Percentiles rank a stretch among this genome's conserved stretches.
Evolutionary conservation across 2,329 filamentous ascomycete genomes (phyloP).

Genomic region (Microsporum canis): DNA sequence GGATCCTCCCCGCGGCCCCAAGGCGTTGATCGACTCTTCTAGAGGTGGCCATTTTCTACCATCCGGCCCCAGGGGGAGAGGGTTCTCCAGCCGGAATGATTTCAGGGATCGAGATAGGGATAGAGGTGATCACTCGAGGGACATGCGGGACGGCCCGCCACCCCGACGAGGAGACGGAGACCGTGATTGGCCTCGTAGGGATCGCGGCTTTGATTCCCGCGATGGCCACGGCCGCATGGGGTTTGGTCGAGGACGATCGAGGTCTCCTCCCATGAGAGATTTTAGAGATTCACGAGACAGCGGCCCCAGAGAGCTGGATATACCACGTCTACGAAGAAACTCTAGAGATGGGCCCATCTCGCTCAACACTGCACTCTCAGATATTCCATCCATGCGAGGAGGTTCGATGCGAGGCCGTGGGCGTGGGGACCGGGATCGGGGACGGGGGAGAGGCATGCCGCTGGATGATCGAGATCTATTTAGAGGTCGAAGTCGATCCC

Average conservation of each 20-base stretch:
- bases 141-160: constrained; percentile 25
- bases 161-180: constrained; percentile 27
- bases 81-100: constrained; percentile 46
- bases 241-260: constrained; percentile 36
- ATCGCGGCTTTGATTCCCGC: constrained; percentile 37
- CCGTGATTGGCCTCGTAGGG: constrained; percentile 37
- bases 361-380: constrained; percentile 26
- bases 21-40: constrained; percentile 61
- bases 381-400: constrained; percentile 27
- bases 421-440: constrained; percentile 34
- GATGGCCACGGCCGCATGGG: constrained; percentile 29
- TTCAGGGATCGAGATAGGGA: constrained; percentile 44
- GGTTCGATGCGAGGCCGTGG: constrained; percentile 33
- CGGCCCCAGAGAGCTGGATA: constrained; percentile 28
- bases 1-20: constrained; percentile 71
- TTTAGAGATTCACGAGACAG: constrained; percentile 31
- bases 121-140: constrained; percentile 16
- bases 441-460: constrained; percentile 31
- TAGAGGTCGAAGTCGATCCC: constrained; percentile 34
- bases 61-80: constrained; percentile 47
- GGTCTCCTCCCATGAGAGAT: constrained; percentile 32
- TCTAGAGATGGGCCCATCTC: constrained; percentile 35
- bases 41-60: constrained; percentile 39
- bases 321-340: constrained; percentile 33
- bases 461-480: constrained; percentile 35